These are phyloP conservation scores for Misopates orontium DNA, from an alignment of 257 asterid species.

Conservation along the genomic window DNA sequence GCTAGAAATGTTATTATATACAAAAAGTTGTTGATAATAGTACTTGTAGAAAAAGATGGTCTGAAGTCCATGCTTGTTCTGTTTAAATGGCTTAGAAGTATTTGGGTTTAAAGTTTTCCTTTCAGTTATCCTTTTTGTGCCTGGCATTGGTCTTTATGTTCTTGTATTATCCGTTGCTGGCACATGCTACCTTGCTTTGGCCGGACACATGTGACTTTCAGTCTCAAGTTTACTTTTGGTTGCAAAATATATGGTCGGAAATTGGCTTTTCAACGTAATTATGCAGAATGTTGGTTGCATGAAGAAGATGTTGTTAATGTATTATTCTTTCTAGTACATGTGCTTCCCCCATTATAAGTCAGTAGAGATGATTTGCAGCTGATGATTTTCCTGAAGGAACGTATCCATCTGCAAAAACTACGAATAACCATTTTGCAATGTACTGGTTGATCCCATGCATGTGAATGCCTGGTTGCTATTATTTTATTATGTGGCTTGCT, in stretches of 20 bases:
- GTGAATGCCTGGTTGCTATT: background rate
- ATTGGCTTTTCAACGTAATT: slow-evolving; percentile 5
- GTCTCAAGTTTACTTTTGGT: background rate
- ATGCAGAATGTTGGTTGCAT: slow-evolving; percentile 5
- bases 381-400: slow-evolving; percentile 5
- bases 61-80: slow-evolving; percentile 16
- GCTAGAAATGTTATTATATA: background rate
- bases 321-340: background rate
- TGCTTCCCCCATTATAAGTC: too few species aligned
- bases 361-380: background rate
- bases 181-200: slow-evolving; percentile 6
- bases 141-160: background rate
- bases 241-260: slow-evolving; percentile 5
- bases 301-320: background rate
- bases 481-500: slow-evolving; percentile 12
- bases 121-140: slow-evolving; percentile 1
- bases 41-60: background rate
- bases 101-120: background rate
- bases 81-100: background rate
- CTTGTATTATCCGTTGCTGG: background rate
- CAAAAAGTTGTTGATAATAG: background rate
- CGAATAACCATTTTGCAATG: slow-evolving; percentile 15
- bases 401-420: slow-evolving; percentile 2
- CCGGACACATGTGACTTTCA: slow-evolving; percentile 8
- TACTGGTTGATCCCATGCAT: background rate